Percentiles rank a stretch among this genome's conserved stretches.
Evolutionary conservation across 2,329 filamentous ascomycete genomes (phyloP).

Genomic region (Colletotrichum spinosum): DNA sequence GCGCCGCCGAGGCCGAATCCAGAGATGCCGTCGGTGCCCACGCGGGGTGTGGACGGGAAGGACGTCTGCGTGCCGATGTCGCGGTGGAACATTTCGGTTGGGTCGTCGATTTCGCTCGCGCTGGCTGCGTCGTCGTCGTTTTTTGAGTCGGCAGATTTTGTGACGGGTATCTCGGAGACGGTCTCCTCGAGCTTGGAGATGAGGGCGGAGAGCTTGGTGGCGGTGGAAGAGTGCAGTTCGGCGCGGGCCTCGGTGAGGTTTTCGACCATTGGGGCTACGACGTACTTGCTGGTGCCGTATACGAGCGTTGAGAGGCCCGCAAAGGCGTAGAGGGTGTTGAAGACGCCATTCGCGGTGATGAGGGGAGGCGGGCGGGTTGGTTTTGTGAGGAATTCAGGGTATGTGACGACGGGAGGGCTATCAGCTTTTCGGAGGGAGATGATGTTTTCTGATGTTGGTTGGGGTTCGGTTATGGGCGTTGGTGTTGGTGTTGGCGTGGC

Average conservation of each 20-base stretch:
- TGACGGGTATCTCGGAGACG: conserved; percentile 71
- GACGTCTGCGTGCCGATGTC: conserved; percentile 85
- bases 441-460: conserved; percentile 18
- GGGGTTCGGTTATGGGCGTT: neutral
- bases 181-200: conserved; percentile 63
- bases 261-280: conserved; percentile 72
- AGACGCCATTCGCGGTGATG: conserved; percentile 69
- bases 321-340: conserved; percentile 70
- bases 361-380: conserved; percentile 68
- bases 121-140: conserved; percentile 40
- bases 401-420: conserved; percentile 74
- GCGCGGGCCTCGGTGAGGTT: conserved; percentile 62
- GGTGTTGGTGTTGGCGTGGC: conserved; percentile 1
- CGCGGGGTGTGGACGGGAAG: conserved; percentile 39
- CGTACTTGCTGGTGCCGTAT: conserved; percentile 78
- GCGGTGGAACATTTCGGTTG: conserved; percentile 83
- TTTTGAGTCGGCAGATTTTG: conserved; percentile 34
- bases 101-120: conserved; percentile 68
- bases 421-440: conserved; percentile 44
- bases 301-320: conserved; percentile 70
- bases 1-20: conserved; percentile 17
- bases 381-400: conserved; percentile 75
- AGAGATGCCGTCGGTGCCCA: conserved; percentile 2
- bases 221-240: conserved; percentile 63
- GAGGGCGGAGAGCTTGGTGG: conserved; percentile 57